Percentiles rank a stretch among this genome's conserved stretches.
phyloP scores from a whole-genome alignment of 306 rosid genomes.

The Vachellia pachyceras region DNA sequence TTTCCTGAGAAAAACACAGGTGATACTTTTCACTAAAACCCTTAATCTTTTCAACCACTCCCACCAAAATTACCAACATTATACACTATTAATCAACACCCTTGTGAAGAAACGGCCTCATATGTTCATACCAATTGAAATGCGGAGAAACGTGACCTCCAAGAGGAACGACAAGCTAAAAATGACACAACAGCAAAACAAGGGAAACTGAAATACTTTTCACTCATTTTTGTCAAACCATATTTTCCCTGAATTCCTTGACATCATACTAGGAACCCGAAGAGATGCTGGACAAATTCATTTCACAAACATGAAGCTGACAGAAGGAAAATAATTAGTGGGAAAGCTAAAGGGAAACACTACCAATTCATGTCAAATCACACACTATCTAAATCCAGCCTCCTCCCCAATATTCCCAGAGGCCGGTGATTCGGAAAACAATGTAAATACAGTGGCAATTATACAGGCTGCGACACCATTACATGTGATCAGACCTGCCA shows the following conservation, averaged over 20 bases:
- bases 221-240: constrained; percentile 10
- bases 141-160: background rate
- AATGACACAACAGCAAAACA: background rate
- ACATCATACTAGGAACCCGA: constrained; percentile 17
- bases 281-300: constrained; percentile 8
- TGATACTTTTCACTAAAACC: background rate
- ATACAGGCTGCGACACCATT: constrained; percentile 43
- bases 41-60: background rate
- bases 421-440: constrained; percentile 43
- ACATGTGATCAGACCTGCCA: constrained; percentile 79
- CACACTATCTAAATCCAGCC: constrained; percentile 48
- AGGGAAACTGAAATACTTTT: constrained; percentile 1
- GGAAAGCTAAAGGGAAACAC: constrained; percentile 46
- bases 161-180: background rate
- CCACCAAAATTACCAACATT: background rate
- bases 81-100: background rate
- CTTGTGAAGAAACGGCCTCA: background rate
- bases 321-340: constrained; percentile 18
- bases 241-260: constrained; percentile 10
- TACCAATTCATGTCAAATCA: constrained; percentile 53
- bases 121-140: background rate
- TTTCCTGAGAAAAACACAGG: background rate
- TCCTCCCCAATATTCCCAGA: constrained; percentile 39
- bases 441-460: constrained; percentile 55
- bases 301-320: constrained; percentile 14